Conservation (phyloP, 1,139 yeast species). For the Eremothecium gossypii region DNA sequence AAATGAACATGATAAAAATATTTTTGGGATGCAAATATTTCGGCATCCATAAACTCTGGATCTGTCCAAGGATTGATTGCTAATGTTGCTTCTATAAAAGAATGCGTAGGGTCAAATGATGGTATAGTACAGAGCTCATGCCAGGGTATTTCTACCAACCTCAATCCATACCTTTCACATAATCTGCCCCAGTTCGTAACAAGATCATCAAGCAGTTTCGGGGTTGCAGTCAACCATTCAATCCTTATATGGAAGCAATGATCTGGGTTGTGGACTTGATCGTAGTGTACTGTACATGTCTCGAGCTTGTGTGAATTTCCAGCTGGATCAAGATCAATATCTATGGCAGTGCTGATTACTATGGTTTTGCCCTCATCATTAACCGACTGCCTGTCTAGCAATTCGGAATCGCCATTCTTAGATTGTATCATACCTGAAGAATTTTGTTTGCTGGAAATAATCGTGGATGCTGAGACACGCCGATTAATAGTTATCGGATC, state of each 20-base stretch:
- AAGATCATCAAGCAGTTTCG: conserved; percentile 83
- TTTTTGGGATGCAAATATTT: conserved; percentile 37
- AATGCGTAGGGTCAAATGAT: conserved; percentile 72
- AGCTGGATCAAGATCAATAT: conserved; percentile 68
- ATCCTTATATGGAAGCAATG: conserved; percentile 86
- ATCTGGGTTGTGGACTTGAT: conserved; percentile 86
- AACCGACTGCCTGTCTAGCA: neutral
- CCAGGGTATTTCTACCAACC: conserved; percentile 89
- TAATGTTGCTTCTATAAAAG: conserved; percentile 60
- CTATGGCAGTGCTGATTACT: conserved; percentile 41
- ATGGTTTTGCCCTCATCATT: neutral
- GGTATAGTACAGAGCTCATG: conserved; percentile 76
- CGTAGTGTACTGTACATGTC: conserved; percentile 74
- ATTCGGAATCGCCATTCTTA: neutral
- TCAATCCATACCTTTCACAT: conserved; percentile 79
- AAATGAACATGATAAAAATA: conserved; percentile 56
- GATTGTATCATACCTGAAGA: neutral
- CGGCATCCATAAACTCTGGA: conserved; percentile 40
- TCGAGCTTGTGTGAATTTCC: conserved; percentile 71
- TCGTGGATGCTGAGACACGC: neutral
- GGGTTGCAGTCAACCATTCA: conserved; percentile 90
- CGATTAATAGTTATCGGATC: neutral
- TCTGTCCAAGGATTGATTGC: conserved; percentile 62
- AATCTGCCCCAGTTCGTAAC: conserved; percentile 70
- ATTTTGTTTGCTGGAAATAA: neutral